Base-by-base conservation (phyloP, 2,329 filamentous ascomycete species). In the Xylaria sp. region DNA sequence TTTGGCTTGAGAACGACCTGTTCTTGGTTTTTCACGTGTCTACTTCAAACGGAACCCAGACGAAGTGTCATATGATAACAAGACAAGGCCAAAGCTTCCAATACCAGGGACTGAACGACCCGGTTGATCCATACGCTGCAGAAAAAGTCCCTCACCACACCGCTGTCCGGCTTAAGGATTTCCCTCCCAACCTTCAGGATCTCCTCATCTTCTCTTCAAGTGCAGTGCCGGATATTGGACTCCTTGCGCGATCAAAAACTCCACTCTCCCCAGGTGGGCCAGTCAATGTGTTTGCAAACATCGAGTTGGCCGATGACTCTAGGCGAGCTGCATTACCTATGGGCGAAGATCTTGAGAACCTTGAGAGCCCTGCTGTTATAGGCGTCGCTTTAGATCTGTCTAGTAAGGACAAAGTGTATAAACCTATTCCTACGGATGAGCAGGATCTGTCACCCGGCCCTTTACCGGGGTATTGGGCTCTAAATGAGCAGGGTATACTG, bases 401-500 rank as follows among this genome's bases (percentile, higher is more conserved):
- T 1, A 89, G 88, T 77, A 92, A 88, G 68, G 92, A 95, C 62
- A 93, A 89, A 73, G 92, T 97, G 1, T 85, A 89, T 71, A 90
- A 91, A 72, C 94, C 94, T 1, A 92, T 97, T 67, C 89, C 89
- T 23, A 86, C 89, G 0, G 91, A 96, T 71, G 89, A 97, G 76
- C 89, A 97, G 56, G 87, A 92, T 39, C 88, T 94, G 75, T 97
- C 94, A 4, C 86, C 91, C 0, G 90, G 89, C 0, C 95, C 96
- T 13, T 82, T 98, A 9, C 96, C 96, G 6, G 93, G 91, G 12
- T 85, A 97, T 51, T 91, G 96, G 86, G 86, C 94, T 36, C 84
- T 99, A 18, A 98, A 97, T 69, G 91, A 97, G 73, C 93, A 98
- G 76, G 96, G 96, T 72, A 83, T 97, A 10, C 84, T 99, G 18